Evolutionary conservation across 2,329 filamentous ascomycete species (phyloP), one percentile per base, ranked within the genome.

Genomic region (Penicillium sclerotigenum): DNA sequence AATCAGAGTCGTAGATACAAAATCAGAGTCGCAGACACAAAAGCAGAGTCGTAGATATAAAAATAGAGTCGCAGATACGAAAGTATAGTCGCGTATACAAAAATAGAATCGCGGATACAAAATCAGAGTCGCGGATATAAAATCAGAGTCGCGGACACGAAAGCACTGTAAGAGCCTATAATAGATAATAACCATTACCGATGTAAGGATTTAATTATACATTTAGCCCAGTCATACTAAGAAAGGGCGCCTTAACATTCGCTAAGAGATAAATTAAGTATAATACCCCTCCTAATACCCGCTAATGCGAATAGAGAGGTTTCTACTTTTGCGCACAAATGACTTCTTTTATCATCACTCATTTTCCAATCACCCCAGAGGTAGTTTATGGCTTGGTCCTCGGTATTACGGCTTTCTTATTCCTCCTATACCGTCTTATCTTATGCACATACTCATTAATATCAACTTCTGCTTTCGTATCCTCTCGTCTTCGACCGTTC

Each of bases 401-500:
- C 2, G 14, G 41, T 20, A 9, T 43, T 43, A 43, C 3, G 1
- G 41, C 41, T 43, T 20, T 29, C 26, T 43, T 2, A 31, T 43
- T 20, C 3, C 8, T 43, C 0, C 31, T 43, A 4, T 43, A 43
- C n/a, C 41, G 41, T 18, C 41, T 43, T 43, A 43, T n/a, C 20
- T 43, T 43, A 20, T 43, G 8, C 9, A 43, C 5, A 3, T 43
- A 3, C 14, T 43, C 14, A 20, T 43, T 43, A 7, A 29, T 43
- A 43, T 43, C 26, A 18, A 43, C 41, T 26, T 43, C 22, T 0
- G 8, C 7, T 31, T 43, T 43, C 14, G 11, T 43, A 7, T 61
- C 28, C 52, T 69, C 41, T 53, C 54, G 26, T 55, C n/a, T 58
- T 60, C 36, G 55, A 50, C 55, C 45, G 13, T 56, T 52, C 13